A percentile compares a stretch with the other conserved stretches of the same genome.
phyloP scores from a whole-genome alignment of 2,329 filamentous ascomycete species.

The Diplodia intermedia region DNA sequence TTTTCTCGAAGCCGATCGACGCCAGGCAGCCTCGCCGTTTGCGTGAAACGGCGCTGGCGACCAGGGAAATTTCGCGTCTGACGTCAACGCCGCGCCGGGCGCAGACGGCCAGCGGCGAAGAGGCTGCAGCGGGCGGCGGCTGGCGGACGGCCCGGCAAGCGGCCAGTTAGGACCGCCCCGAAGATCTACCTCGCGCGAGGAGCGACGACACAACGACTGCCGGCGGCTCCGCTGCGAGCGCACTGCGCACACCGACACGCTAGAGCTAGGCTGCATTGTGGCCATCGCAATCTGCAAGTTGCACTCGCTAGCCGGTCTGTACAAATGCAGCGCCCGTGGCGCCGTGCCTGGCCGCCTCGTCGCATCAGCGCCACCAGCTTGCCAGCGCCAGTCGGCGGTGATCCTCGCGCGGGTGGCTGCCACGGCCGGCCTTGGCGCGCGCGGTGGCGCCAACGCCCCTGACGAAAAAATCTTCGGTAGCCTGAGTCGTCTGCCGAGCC shows the following conservation, averaged over 20 bases:
- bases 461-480: constrained; percentile 23
- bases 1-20: constrained; percentile 19
- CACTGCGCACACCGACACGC: constrained; percentile 11
- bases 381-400: constrained; percentile 9
- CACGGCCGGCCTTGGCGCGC: constrained; percentile 14
- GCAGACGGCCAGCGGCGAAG: background rate
- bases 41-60: constrained; percentile 1
- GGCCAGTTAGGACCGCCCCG: constrained; percentile 2
- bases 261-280: constrained; percentile 7
- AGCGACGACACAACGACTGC: constrained; percentile 10
- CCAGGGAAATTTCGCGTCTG: constrained; percentile 1
- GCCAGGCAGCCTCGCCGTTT: constrained; percentile 9
- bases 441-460: constrained; percentile 21
- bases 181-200: constrained; percentile 9
- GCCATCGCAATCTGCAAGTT: constrained; percentile 16
- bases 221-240: constrained; percentile 1
- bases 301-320: constrained; percentile 9
- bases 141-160: constrained; percentile 10
- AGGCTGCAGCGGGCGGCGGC: background rate
- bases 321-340: constrained; percentile 27
- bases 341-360: constrained; percentile 5
- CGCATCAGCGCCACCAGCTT: background rate
- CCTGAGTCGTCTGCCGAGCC: constrained; percentile 20
- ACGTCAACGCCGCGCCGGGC: constrained; percentile 9
- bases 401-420: constrained; percentile 26